Base-by-base conservation (phyloP, 2,329 filamentous ascomycete genomes). In the Fonsecaea pugnacius region DNA sequence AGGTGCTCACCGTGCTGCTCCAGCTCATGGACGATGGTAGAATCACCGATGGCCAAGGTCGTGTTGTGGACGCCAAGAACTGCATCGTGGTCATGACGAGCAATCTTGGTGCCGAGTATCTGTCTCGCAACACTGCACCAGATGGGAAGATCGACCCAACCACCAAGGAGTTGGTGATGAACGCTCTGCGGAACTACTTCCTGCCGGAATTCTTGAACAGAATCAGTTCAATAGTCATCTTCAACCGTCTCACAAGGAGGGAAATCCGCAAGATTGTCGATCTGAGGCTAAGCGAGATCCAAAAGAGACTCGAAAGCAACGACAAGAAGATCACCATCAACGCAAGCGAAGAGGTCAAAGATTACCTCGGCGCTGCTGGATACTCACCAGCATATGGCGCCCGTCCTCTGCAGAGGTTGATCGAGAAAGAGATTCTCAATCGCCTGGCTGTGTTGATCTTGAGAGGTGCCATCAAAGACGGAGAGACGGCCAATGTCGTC, bases 61-160 rank as follows among this genome's bases (percentile, higher is more conserved):
- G 95, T 76, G 84, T 97, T 56, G 88, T 99, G 61, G 95, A 99
- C 73, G 95, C 94, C 66, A 92, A 89, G 80, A 99, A 99, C 84
- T 98, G 94, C 76, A 98, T 99, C 71, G 94, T 99, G 50, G 95
- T 99, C 78, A 96, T 99, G 92, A 99, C 95, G 0, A 97, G 92
- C 73, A 99, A 99, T 81, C 79, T 99, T 67, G 95, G 95, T 70
- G 95, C 95, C 35, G 95, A 98, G 77, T 96, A 89, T 77, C 89
- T 99, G n/a, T 82, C 91, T 43, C 89, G 92, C 24, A 89, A 91
- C 16, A 88, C 89, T 61, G 86, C 85, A 58, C 87, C 89, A 58
- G 91, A 96, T 72, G 94, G 94, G 72, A 88, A 83, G 74, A 95
- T 99, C 70, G 95, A 99, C 72, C 84, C 88, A 0, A 88, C 90